Conservation (phyloP, 1,139 yeast genomes). For the Tardiomyces depauwii region DNA sequence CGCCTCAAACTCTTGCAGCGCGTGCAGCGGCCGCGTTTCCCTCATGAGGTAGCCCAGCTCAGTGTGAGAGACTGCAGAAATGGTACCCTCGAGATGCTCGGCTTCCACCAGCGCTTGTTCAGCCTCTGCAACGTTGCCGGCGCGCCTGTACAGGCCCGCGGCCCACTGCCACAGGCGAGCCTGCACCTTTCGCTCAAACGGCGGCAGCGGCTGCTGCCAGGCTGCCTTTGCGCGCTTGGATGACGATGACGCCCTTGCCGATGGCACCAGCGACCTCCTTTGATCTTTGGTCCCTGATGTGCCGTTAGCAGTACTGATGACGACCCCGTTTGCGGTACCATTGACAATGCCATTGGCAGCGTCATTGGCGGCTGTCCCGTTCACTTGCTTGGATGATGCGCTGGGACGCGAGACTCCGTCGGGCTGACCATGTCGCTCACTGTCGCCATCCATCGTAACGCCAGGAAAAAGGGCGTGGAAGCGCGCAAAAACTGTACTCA, state of each 20-base stretch:
- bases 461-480: slow-evolving; percentile 38
- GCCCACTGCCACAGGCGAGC: slow-evolving; percentile 58
- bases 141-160: slow-evolving; percentile 50
- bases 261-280: background rate
- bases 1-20: slow-evolving; percentile 57
- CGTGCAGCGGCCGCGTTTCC: slow-evolving; percentile 27
- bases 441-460: slow-evolving; percentile 7
- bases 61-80: slow-evolving; percentile 30
- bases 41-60: slow-evolving; percentile 43
- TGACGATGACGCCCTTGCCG: background rate
- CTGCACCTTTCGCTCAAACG: slow-evolving; percentile 36
- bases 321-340: background rate
- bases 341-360: background rate
- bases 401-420: background rate
- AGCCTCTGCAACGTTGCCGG: slow-evolving; percentile 47
- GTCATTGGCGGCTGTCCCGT: background rate
- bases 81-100: slow-evolving; percentile 33
- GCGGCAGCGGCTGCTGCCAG: slow-evolving; percentile 16
- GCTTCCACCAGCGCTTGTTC: slow-evolving; percentile 70
- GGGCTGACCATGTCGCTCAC: background rate
- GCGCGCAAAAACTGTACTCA: slow-evolving; percentile 56
- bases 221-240: background rate
- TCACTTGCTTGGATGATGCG: background rate
- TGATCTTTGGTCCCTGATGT: background rate
- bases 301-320: background rate